A percentile compares a stretch with the other conserved stretches of the same genome.
Conservation (phyloP, 441 rosid genomes). For the Raphanus hybrid region DNA sequence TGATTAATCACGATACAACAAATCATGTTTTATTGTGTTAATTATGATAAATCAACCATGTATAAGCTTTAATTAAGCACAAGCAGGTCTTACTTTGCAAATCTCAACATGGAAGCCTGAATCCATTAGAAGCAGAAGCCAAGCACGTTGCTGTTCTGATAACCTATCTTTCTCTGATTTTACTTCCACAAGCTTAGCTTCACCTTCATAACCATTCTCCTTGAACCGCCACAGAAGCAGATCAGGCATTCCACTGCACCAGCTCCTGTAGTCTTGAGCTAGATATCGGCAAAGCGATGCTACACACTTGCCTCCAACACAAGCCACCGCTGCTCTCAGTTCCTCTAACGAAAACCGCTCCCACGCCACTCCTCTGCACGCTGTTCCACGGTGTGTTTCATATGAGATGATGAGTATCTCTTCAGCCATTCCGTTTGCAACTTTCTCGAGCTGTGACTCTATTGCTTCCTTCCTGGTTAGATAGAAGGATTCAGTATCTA, state of each 20-base stretch:
- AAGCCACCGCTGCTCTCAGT: slow-evolving; percentile 83
- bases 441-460: slow-evolving; percentile 65
- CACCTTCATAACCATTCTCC: slow-evolving; percentile 70
- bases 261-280: slow-evolving; percentile 81
- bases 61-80: slow-evolving; percentile 14
- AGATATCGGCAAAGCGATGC: slow-evolving; percentile 74
- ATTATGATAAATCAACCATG: neutral
- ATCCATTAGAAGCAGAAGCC: slow-evolving; percentile 85
- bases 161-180: slow-evolving; percentile 85
- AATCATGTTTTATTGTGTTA: slow-evolving; percentile 4
- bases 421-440: slow-evolving; percentile 79
- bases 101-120: slow-evolving; percentile 82
- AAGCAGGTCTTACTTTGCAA: slow-evolving; percentile 68
- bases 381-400: slow-evolving; percentile 70
- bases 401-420: slow-evolving; percentile 79
- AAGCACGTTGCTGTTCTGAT: slow-evolving; percentile 93
- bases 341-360: slow-evolving; percentile 69
- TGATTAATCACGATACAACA: neutral
- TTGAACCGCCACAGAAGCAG: slow-evolving; percentile 86
- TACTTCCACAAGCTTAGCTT: slow-evolving; percentile 96
- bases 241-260: slow-evolving; percentile 99
- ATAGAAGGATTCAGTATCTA: slow-evolving; percentile 79
- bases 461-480: slow-evolving; percentile 55
- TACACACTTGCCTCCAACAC: slow-evolving; percentile 75
- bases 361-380: slow-evolving; percentile 88